A percentile compares a stretch with the other conserved stretches of the same genome.
Evolutionary conservation across 2,329 filamentous ascomycete genomes (phyloP).

Genomic region (Aspergillus sergii): DNA sequence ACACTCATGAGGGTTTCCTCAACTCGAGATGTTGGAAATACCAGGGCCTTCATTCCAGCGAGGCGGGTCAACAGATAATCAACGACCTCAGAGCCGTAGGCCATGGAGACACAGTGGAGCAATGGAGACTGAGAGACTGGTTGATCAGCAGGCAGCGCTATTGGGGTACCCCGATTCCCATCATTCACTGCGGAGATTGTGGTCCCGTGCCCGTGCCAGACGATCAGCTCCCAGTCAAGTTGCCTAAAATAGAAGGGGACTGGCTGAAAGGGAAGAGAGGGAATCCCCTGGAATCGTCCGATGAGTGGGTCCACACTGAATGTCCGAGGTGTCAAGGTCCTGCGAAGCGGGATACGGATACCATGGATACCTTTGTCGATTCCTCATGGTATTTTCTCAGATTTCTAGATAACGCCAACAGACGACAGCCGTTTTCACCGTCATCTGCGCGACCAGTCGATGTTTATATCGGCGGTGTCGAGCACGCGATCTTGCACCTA

Average conservation of each 20-base stretch:
- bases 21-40: conserved; percentile 67
- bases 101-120: conserved; percentile 66
- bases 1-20: conserved; percentile 68
- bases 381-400: conserved; percentile 93
- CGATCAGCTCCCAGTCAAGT: conserved; percentile 72
- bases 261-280: conserved; percentile 71
- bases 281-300: conserved; percentile 73
- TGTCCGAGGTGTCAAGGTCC: conserved; percentile 71
- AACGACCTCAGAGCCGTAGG: conserved; percentile 51
- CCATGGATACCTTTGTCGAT: conserved; percentile 96
- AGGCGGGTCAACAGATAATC: conserved; percentile 65
- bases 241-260: conserved; percentile 70
- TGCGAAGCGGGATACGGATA: conserved; percentile 84
- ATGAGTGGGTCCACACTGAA: conserved; percentile 72
- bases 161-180: conserved; percentile 89
- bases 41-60: conserved; percentile 62
- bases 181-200: conserved; percentile 77
- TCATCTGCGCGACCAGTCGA: conserved; percentile 70
- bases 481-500: conserved; percentile 87
- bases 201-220: conserved; percentile 78
- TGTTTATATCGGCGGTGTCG: conserved; percentile 85
- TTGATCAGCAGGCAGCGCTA: conserved; percentile 89
- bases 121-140: conserved; percentile 86
- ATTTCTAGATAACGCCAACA: conserved; percentile 72
- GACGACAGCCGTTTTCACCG: conserved; percentile 62